Base-by-base conservation (phyloP, 805 yeast species). In the Candida orba region DNA sequence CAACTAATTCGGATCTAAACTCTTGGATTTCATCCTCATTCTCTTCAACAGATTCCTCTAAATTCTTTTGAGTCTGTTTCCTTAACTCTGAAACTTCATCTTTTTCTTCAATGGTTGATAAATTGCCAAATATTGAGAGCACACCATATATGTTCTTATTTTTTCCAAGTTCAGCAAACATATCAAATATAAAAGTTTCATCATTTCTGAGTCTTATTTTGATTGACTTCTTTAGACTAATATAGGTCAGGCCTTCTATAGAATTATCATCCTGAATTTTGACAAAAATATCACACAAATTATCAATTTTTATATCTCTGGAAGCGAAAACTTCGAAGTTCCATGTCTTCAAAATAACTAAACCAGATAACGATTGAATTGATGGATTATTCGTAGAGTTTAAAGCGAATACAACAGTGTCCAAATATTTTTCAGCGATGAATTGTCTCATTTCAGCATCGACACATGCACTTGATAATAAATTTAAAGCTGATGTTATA, bases 281-380 rank as follows among this genome's bases (percentile, higher is more conserved):
- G 1, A 54, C 31, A 15, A 67, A 58, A 9, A 66, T 54, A 14
- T 60, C 53, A 18, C 63, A 55, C 20, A 73, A 46, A 3, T 65
- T 58, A 13, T 66, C 55, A 4, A 70, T 39, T 7, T 52, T 47
- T 3, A 60, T 39, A 6, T 56, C 37, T n/a, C 67, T 57, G 35
- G 70, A 65, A 0, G 74, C 59, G 23, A 49, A 23, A 8, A 42
- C 29, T 8, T 39, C 41, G 43, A 72, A 67, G 40, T 72, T 71
- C 84, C 84, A 79, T 3, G 78, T 59, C 56, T 81, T 81, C 7
- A 77, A 61, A n/a, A 78, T 52, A 4, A 73, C 72, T 33, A 78
- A 53, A 0, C 73, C 65, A 0, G 79, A 62, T 12, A 68, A 53
- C 8, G 67, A 41, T 40, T 60, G 60, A 23, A 60, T 57, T 3